phyloP scores from a whole-genome alignment of 768 basidiomycete genomes.

The Suillus spraguei region DNA sequence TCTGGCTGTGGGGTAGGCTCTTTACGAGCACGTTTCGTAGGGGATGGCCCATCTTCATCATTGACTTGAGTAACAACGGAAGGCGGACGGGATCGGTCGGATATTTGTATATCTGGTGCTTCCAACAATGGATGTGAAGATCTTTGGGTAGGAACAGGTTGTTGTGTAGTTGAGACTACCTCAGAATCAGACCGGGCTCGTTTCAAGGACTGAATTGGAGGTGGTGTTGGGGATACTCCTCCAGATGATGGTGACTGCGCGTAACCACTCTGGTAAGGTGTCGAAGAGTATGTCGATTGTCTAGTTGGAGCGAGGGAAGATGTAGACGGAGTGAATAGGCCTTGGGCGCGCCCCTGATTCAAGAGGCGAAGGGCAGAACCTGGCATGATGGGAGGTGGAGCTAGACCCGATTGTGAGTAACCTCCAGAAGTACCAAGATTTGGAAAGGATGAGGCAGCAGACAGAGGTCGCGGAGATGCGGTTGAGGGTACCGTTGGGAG shows the following conservation, averaged over 20 bases:
- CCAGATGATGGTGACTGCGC: conserved; percentile 47
- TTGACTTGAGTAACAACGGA: conserved; percentile 52
- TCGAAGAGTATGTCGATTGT: conserved; percentile 55
- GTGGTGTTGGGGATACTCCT: conserved; percentile 49
- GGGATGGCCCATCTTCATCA: conserved; percentile 67
- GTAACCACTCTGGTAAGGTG: conserved; percentile 47
- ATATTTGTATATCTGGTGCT: conserved; percentile 47
- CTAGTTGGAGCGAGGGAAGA: conserved; percentile 53
- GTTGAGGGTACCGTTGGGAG: conserved; percentile 55
- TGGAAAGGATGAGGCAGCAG: conserved; percentile 69
- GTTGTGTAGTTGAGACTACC: conserved; percentile 32
- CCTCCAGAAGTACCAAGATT: conserved; percentile 43
- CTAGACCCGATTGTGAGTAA: conserved; percentile 59
- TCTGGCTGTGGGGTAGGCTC: conserved; percentile 45
- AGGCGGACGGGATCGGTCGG: conserved; percentile 51
- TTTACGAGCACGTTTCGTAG: conserved; percentile 70
- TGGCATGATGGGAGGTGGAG: conserved; percentile 85
- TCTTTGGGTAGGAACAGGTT: conserved; percentile 14
- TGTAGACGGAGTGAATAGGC: conserved; percentile 84
- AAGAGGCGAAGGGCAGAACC: conserved; percentile 83
- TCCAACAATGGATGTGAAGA: conserved; percentile 32
- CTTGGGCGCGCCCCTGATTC: conserved; percentile 85
- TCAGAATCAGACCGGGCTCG: conserved; percentile 71
- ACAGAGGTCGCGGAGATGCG: conserved; percentile 63
- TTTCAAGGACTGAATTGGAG: conserved; percentile 53